Evolutionary conservation across 208 protist genomes (phyloP).

Genomic region (Leishmania tropica): DNA sequence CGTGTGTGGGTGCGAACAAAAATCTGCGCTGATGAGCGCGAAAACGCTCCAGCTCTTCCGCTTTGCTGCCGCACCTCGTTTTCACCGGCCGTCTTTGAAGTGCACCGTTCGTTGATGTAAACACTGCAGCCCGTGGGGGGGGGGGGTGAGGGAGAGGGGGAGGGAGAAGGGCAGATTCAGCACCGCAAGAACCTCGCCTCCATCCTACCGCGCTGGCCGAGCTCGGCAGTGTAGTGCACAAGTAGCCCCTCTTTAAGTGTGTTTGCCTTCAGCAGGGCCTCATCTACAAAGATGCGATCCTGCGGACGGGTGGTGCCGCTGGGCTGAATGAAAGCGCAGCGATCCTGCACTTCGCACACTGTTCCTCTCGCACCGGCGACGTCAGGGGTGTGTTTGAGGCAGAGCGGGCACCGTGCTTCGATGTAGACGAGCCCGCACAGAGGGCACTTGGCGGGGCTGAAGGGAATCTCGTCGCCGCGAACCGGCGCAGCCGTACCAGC

Average conservation of each 20-base stretch:
- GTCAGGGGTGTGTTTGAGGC: constrained; percentile 48
- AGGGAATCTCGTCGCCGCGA: constrained; percentile 43
- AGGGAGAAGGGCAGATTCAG: background rate
- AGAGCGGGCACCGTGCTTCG: constrained; percentile 75
- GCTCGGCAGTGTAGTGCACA: constrained; percentile 32
- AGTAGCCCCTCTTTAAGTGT: constrained; percentile 17
- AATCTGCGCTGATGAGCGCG: background rate
- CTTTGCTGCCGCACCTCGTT: background rate
- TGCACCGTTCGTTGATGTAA: background rate
- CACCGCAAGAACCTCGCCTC: constrained; percentile 15
- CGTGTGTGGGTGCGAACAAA: background rate
- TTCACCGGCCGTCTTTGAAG: background rate
- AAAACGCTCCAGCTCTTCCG: background rate
- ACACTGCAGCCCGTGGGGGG: background rate
- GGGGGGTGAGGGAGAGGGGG: background rate
- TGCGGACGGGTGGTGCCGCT: constrained; percentile 39
- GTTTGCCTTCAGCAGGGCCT: constrained; percentile 16
- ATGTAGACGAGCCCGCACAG: constrained; percentile 70
- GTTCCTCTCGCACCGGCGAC: constrained; percentile 46
- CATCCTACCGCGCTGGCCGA: constrained; percentile 24
- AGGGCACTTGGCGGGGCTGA: constrained; percentile 63
- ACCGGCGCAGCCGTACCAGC: background rate
- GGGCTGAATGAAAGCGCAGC: constrained; percentile 68
- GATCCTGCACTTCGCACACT: constrained; percentile 57
- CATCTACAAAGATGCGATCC: constrained; percentile 50